A percentile compares a stretch with the other conserved stretches of the same genome.
These are phyloP conservation scores for Aurifilum marmelostoma DNA, from an alignment of 2,329 filamentous ascomycete species.

Conservation along the genomic window DNA sequence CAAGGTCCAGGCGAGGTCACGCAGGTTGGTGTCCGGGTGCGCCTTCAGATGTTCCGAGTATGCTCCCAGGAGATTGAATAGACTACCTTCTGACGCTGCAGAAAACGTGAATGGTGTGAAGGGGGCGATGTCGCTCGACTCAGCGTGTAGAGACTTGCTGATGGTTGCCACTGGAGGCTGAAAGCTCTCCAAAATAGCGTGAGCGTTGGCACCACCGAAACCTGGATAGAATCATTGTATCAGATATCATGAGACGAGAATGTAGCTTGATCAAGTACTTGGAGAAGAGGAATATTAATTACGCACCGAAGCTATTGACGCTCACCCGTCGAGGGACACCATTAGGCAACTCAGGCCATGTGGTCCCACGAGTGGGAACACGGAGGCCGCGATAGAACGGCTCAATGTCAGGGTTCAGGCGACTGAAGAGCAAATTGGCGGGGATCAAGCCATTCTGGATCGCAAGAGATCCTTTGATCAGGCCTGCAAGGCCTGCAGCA, in stretches of 20 bases:
- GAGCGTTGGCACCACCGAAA: conserved; percentile 12
- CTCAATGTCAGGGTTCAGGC: conserved; percentile 40
- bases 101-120: neutral
- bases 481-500: conserved; percentile 44
- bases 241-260: neutral
- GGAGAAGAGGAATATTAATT: neutral
- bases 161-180: neutral
- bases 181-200: conserved; percentile 6
- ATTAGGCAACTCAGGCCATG: conserved; percentile 30
- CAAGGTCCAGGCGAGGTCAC: neutral
- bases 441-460: conserved; percentile 42
- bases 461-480: conserved; percentile 42
- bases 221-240: neutral
- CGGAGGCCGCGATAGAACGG: conserved; percentile 36
- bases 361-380: conserved; percentile 29
- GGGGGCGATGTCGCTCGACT: neutral
- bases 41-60: neutral
- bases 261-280: neutral
- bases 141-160: neutral
- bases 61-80: neutral
- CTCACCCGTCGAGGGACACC: conserved; percentile 21
- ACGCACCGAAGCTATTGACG: conserved; percentile 13
- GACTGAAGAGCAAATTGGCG: conserved; percentile 42
- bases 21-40: neutral
- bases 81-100: neutral